These are phyloP conservation scores for Epichloe bromicola DNA, from an alignment of 2,329 filamentous ascomycete genomes.

Conservation along the genomic window DNA sequence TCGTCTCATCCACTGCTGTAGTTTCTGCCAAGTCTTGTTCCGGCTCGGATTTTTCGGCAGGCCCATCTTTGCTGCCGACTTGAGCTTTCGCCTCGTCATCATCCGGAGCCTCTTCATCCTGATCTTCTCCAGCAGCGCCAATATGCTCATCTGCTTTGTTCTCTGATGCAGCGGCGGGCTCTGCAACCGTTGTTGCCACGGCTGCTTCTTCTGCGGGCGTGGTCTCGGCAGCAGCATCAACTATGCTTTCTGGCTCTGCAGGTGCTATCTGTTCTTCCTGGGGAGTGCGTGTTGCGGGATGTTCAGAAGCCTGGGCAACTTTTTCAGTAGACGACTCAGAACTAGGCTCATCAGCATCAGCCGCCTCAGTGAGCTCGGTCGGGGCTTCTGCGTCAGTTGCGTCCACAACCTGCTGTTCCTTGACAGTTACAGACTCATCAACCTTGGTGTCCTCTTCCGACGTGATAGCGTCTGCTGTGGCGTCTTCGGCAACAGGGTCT, in stretches of 20 bases:
- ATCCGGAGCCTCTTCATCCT: conserved; percentile 2
- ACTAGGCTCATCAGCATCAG: not conserved
- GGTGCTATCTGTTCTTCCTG: not conserved
- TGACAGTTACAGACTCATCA: not conserved
- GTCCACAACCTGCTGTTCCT: not conserved
- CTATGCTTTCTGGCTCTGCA: not conserved
- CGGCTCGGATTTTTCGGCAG: not conserved
- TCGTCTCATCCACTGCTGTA: not conserved
- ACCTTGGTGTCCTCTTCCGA: not conserved
- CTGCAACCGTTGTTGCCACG: not conserved
- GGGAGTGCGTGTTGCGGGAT: not conserved
- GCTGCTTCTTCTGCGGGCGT: conserved; percentile 3
- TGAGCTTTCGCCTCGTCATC: conserved; percentile 1
- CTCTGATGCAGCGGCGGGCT: not conserved
- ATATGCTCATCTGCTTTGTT: too few species aligned
- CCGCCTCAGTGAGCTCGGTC: not conserved
- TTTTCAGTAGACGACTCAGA: not conserved
- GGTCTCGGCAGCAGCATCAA: not conserved
- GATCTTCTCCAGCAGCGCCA: conserved; percentile 2
- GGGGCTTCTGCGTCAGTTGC: not conserved
- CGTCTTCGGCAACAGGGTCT: not conserved
- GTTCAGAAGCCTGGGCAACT: not conserved
- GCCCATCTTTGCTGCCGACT: not conserved
- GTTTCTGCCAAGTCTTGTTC: conserved; percentile 2
- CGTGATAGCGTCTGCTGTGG: not conserved